phyloP scores from a whole-genome alignment of 805 yeast species.

The Hanseniaspora clermontiae region DNA sequence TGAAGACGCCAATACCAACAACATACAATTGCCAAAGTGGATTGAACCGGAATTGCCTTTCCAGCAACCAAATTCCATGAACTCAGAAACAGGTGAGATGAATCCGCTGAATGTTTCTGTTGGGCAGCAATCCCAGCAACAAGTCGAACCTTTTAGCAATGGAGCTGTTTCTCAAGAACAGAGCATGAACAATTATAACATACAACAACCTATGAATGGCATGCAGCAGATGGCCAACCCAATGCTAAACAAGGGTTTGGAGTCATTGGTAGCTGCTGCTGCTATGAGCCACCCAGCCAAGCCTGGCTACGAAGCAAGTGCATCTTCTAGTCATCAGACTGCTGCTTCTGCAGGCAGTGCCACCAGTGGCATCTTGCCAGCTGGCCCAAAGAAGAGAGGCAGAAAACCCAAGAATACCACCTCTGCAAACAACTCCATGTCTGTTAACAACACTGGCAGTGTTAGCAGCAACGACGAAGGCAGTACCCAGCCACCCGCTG shows the following conservation, averaged over 20 bases:
- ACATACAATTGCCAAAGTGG: slow-evolving; percentile 4
- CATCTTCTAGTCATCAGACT: background rate
- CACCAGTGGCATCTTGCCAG: background rate
- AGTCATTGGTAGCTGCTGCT: slow-evolving; percentile 10
- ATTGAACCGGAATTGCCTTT: slow-evolving; percentile 13
- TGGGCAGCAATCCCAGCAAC: background rate
- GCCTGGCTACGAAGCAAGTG: background rate
- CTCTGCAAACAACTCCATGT: background rate
- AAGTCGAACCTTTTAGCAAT: background rate
- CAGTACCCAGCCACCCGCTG: background rate
- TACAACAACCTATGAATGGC: background rate
- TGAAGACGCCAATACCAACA: slow-evolving; percentile 19
- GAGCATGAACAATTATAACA: background rate
- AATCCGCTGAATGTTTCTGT: slow-evolving; percentile 18
- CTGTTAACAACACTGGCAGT: background rate
- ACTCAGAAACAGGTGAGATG: slow-evolving; percentile 16
- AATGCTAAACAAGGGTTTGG: background rate
- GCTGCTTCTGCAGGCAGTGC: background rate
- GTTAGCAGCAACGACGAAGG: background rate
- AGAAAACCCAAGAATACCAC: slow-evolving; percentile 8
- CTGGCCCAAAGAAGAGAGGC: slow-evolving; percentile 11
- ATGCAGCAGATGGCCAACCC: background rate
- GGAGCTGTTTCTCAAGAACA: background rate
- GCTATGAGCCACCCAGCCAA: background rate
- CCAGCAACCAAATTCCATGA: slow-evolving; percentile 19